Percentiles rank a stretch among this genome's conserved stretches.
These are phyloP conservation scores for Termitomyces sp. DNA, from an alignment of 768 basidiomycete genomes.

Conservation along the genomic window DNA sequence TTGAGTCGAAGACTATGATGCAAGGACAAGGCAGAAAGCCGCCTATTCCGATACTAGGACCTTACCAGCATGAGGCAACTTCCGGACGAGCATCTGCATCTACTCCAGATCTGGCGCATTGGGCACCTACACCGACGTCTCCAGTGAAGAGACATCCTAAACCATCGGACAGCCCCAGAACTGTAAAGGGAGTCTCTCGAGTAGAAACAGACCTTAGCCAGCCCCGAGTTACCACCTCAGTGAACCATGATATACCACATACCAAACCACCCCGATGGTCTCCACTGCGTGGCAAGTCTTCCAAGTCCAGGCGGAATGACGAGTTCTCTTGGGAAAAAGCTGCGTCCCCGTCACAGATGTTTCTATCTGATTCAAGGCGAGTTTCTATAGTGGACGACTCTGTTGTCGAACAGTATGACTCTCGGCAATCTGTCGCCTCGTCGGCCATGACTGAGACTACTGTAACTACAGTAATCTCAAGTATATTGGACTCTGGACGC, in stretches of 20 bases:
- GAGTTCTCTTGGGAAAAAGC: conserved; percentile 25
- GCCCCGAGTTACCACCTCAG: conserved; percentile 15
- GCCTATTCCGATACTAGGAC: conserved; percentile 17
- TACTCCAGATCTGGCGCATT: conserved; percentile 50
- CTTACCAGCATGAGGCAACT: conserved; percentile 29
- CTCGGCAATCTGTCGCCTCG: conserved; percentile 60
- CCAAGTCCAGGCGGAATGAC: conserved; percentile 24
- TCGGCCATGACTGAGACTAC: conserved; percentile 53
- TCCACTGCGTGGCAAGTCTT: conserved; percentile 39
- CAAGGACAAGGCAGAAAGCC: conserved; percentile 31
- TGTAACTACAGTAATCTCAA: conserved; percentile 49
- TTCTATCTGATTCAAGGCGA: conserved; percentile 27
- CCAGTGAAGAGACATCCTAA: conserved; percentile 39
- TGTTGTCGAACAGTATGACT: conserved; percentile 25
- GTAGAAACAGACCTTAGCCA: conserved; percentile 15
- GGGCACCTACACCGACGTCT: conserved; percentile 31
- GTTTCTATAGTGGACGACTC: conserved; percentile 35
- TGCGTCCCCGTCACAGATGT: conserved; percentile 22
- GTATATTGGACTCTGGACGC: conserved; percentile 44
- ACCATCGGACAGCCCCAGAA: conserved; percentile 51
- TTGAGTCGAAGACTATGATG: conserved; percentile 41
- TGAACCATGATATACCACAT: conserved; percentile 33
- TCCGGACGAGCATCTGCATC: conserved; percentile 48
- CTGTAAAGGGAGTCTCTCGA: conserved; percentile 10
- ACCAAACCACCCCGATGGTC: conserved; percentile 35